phyloP scores from a whole-genome alignment of 768 basidiomycete species.

The Pulveroboletus sp. region DNA sequence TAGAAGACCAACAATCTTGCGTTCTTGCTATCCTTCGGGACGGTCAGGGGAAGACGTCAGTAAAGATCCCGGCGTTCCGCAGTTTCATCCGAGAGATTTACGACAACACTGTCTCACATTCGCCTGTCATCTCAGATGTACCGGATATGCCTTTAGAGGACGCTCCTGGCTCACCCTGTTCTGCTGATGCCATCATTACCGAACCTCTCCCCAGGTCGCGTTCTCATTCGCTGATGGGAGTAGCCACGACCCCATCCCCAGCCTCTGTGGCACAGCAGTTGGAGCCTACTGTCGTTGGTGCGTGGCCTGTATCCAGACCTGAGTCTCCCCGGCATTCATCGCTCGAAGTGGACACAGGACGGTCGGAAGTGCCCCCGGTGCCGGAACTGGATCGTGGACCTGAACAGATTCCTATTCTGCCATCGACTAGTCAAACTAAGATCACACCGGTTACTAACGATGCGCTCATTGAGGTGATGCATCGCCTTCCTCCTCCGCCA shows the following conservation, averaged over 20 bases:
- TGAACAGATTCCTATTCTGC: not conserved
- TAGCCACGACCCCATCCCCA: constrained; percentile 35
- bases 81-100: constrained; percentile 30
- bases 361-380: constrained; percentile 5
- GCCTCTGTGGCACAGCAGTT: constrained; percentile 15
- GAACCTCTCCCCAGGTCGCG: constrained; percentile 27
- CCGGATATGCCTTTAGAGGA: constrained; percentile 11
- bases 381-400: constrained; percentile 5
- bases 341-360: constrained; percentile 10
- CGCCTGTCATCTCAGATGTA: constrained; percentile 9
- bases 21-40: constrained; percentile 13
- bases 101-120: constrained; percentile 7
- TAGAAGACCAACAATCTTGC: constrained; percentile 42
- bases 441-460: constrained; percentile 10
- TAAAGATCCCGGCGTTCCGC: constrained; percentile 32
- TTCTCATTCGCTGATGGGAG: constrained; percentile 47
- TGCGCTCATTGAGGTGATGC: constrained; percentile 12
- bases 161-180: constrained; percentile 5
- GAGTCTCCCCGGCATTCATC: constrained; percentile 26
- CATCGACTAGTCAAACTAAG: constrained; percentile 8
- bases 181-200: constrained; percentile 1
- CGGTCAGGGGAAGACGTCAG: constrained; percentile 8
- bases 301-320: constrained; percentile 39
- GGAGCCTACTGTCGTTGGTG: constrained; percentile 40
- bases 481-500: constrained; percentile 16